Evolutionary conservation across 768 basidiomycete genomes (phyloP), one percentile per base, ranked within the genome.

Genomic region (Pholiota microspora): DNA sequence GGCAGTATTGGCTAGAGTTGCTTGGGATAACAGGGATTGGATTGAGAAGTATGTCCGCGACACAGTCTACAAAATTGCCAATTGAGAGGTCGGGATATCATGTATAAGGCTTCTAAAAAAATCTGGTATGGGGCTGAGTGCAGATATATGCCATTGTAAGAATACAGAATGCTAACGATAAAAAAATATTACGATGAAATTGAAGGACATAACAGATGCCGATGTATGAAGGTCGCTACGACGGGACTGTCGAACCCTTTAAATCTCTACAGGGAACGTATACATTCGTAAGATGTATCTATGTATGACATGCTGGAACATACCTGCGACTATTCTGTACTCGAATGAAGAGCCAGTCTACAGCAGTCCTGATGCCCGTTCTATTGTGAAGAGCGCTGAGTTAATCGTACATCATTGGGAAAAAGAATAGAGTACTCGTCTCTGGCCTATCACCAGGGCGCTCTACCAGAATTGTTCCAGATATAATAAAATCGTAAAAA

Each of bases 261-360:
- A 42, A 16, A 16, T 42, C 40, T 42, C 40, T 42, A n/a, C n/a
- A n/a, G n/a, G n/a, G n/a, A n/a, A n/a, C n/a, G n/a, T n/a, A n/a
- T n/a, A n/a, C n/a, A n/a, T n/a, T n/a, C n/a, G n/a, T n/a, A n/a
- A n/a, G n/a, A n/a, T n/a, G n/a, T n/a, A n/a, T n/a, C n/a, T n/a
- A n/a, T n/a, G n/a, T n/a, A n/a, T n/a, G n/a, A n/a, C n/a, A n/a
- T n/a, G n/a, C n/a, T n/a, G 15, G 27, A 13, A 25, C 38, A 31
- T 55, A 85, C 88, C 84, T 82, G 59, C 89, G 75, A 59, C 91
- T 92, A 60, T 94, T 94, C 71, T 96, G 93, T 4, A 97, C 94
- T 0, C 94, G 81, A 51, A 95, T 84, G 66, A 96, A 96, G 24
- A 98, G 66, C 95, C 95, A 98, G 64, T 97, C 90, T 2, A 97